phyloP scores from a whole-genome alignment of 345 rosid species.

The Eucalyptus fibrosa region DNA sequence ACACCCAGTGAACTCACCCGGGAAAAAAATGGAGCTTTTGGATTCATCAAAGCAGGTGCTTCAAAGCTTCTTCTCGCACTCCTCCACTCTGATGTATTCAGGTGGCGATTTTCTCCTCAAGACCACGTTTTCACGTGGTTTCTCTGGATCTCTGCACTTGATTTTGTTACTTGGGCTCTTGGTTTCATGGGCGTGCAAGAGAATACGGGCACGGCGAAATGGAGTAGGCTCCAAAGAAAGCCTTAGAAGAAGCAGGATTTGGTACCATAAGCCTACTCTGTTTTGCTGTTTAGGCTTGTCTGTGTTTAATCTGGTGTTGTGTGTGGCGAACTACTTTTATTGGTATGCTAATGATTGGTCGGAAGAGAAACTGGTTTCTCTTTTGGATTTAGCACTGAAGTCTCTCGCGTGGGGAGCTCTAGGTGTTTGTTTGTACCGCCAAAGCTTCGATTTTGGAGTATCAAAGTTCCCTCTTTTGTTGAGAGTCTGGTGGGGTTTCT shows the following conservation, averaged over 20 bases:
- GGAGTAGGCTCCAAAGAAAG: background rate
- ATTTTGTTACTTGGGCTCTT: background rate
- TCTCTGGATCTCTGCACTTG: background rate
- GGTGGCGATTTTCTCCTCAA: background rate
- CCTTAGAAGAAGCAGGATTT: background rate
- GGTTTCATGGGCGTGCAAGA: background rate
- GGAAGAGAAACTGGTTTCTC: constrained; percentile 26
- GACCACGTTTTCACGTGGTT: background rate
- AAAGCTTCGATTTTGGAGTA: constrained; percentile 6
- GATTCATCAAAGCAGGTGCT: background rate
- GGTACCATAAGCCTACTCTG: constrained; percentile 26
- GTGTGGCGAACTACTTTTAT: constrained; percentile 45
- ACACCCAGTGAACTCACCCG: background rate
- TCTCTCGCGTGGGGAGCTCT: constrained; percentile 58
- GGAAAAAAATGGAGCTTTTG: background rate
- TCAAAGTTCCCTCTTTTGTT: constrained; percentile 30
- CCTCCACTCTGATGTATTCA: background rate
- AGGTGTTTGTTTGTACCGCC: constrained; percentile 13
- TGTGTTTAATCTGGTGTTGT: constrained; percentile 28
- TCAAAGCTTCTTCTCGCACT: background rate
- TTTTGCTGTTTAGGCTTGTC: constrained; percentile 41
- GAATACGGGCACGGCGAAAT: background rate
- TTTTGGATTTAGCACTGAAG: constrained; percentile 43
- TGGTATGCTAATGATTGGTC: constrained; percentile 58
- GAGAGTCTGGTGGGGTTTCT: constrained; percentile 69